Evolutionary conservation across 495 filamentous ascomycete species (phyloP), one percentile per base, ranked within the genome.

Genomic region (Penicillium fimorum): DNA sequence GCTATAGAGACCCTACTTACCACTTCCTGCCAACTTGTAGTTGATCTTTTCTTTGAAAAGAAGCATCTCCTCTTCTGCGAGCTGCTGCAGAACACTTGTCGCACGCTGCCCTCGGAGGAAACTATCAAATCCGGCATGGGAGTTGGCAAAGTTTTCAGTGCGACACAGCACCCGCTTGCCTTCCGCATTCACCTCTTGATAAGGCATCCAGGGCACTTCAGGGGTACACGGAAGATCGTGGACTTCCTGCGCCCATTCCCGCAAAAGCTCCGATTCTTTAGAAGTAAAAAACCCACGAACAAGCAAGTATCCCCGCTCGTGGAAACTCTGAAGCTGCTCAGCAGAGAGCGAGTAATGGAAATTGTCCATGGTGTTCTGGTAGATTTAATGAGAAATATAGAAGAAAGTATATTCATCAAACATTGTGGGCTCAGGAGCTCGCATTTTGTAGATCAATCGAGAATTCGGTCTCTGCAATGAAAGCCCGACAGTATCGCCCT

Each of bases 11-110:
- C 32, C 44, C 22, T 18, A 8, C 59, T 51, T 47, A 63, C 75
- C 75, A 60, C 70, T 71, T 5, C 72, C 70, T 17, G 73, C 69
- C 13, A 75, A 60, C 47, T 77, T 76, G 54, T 76, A 74, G 61
- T 76, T 77, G 59, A 76, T 79, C 61, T 79, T 78, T 47, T 79
- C 76, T 49, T 79, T 78, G 67, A 79, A 79, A 0, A 79, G 60
- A 15, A 76, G 53, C 75, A 79, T 78, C 8, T 74, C 67, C 44
- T 79, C 76, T 3, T 66, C 59, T 1, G 74, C 71, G 22, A 78
- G 50, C 53, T 78, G 72, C 5, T 64, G 51, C 7, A 78, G 60
- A 8, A 72, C 55, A 30, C 68, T 67, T 7, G 63, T 50, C 1
- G 75, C 65, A 33, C 71, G 71, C 9, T 64, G 38, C 27, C 76